Evolutionary conservation across 2,329 filamentous ascomycete genomes (phyloP).

Genomic region (Tothia fuscella): DNA sequence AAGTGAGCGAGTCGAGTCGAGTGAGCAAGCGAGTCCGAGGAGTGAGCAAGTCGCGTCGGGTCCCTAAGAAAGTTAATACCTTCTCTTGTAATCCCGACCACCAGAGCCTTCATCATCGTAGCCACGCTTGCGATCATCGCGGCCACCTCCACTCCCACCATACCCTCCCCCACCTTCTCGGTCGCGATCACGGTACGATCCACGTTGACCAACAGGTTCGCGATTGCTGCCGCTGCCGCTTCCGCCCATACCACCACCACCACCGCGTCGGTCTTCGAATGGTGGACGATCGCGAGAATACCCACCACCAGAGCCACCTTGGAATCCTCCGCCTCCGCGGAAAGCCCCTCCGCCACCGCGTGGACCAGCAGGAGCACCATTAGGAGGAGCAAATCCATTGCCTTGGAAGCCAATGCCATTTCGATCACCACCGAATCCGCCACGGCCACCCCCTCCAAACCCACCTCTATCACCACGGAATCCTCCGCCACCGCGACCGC

Average conservation of each 20-base stretch:
- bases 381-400: conserved; percentile 30
- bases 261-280: conserved; percentile 14
- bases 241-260: conserved; percentile 21
- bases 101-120: conserved; percentile 74
- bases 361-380: conserved; percentile 37
- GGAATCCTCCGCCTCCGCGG: conserved; percentile 31
- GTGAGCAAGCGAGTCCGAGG: too few species aligned
- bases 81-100: conserved; percentile 51
- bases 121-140: conserved; percentile 42
- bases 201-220: conserved; percentile 58
- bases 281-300: conserved; percentile 17
- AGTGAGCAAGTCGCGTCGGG: too few species aligned
- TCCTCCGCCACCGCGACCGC: conserved; percentile 12
- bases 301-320: conserved; percentile 39
- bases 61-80: conserved; percentile 43
- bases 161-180: conserved; percentile 30
- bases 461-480: conserved; percentile 27
- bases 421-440: conserved; percentile 27
- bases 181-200: conserved; percentile 31
- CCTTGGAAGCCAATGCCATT: conserved; percentile 34
- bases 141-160: conserved; percentile 33
- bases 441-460: conserved; percentile 32
- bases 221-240: conserved; percentile 64
- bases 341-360: conserved; percentile 27
- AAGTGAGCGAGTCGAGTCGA: too few species aligned